Percentiles rank a stretch among this genome's conserved stretches.
Conservation (phyloP, 2,329 filamentous ascomycete genomes). For the Achaetomium macrosporum region DNA sequence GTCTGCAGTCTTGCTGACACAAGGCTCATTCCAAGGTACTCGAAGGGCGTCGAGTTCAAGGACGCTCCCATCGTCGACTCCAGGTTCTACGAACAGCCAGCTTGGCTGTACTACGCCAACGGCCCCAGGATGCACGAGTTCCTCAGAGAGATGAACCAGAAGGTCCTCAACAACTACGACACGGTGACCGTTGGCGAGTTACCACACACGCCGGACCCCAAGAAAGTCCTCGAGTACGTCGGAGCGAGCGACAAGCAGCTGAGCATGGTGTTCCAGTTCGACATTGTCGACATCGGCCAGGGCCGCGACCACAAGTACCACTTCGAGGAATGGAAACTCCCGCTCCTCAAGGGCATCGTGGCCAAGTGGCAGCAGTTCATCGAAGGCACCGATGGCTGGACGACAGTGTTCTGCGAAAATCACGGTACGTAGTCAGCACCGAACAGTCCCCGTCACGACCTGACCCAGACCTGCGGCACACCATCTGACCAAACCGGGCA, state of each 20-base stretch:
- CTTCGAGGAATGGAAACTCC: constrained; percentile 44
- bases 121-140: constrained; percentile 65
- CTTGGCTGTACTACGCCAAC: constrained; percentile 55
- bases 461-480: no score
- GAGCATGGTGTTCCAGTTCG: constrained; percentile 66
- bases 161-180: constrained; percentile 53
- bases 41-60: constrained; percentile 53
- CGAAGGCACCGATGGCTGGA: constrained; percentile 50
- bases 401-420: constrained; percentile 57
- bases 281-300: constrained; percentile 56
- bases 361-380: constrained; percentile 47
- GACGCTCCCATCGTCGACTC: constrained; percentile 51
- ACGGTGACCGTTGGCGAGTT: constrained; percentile 69
- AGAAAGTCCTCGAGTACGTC: constrained; percentile 54
- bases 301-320: constrained; percentile 48
- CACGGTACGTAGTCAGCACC: constrained; percentile 33
- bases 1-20: neutral
- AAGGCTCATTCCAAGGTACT: constrained; percentile 36
- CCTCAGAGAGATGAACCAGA: constrained; percentile 56
- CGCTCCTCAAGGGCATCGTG: constrained; percentile 43
- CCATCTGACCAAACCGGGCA: no score
- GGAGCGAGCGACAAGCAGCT: constrained; percentile 53
- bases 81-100: constrained; percentile 45
- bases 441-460: no score
- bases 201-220: constrained; percentile 53